A percentile compares a stretch with the other conserved stretches of the same genome.
Conservation (phyloP, 805 yeast species). For the Teunomyces pallodes region DNA sequence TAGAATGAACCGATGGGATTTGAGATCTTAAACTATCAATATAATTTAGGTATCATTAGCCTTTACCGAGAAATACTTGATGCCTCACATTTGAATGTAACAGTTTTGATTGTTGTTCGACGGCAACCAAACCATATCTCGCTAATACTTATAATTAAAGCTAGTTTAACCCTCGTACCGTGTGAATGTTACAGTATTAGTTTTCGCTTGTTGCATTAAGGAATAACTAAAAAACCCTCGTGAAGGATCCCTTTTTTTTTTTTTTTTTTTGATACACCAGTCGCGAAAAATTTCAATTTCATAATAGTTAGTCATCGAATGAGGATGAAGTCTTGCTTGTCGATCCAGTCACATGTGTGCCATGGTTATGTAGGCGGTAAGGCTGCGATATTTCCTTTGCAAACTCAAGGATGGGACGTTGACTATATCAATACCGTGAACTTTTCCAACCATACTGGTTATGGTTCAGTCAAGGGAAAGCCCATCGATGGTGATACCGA, state of each 20-base stretch:
- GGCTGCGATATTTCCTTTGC: slow-evolving; percentile 64
- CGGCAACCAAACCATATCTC: not conserved
- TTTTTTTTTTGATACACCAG: not conserved
- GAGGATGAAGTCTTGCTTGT: slow-evolving; percentile 34
- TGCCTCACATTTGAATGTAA: too few relatives aligned
- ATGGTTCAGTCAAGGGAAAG: slow-evolving; percentile 54
- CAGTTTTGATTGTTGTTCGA: too few relatives aligned
- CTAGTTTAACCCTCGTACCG: not conserved
- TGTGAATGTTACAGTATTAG: not conserved
- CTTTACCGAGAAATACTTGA: too few relatives aligned
- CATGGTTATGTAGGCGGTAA: slow-evolving; percentile 75
- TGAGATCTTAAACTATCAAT: too few relatives aligned
- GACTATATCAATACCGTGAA: slow-evolving; percentile 65
- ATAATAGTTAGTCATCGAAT: not conserved
- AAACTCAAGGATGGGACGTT: slow-evolving; percentile 66
- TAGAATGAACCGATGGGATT: too few relatives aligned
- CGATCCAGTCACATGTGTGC: slow-evolving; percentile 67
- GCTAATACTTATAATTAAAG: not conserved
- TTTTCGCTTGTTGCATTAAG: not conserved
- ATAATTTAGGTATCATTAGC: too few relatives aligned
- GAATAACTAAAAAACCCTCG: not conserved
- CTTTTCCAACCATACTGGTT: slow-evolving; percentile 71
- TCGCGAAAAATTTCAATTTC: not conserved
- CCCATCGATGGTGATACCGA: slow-evolving; percentile 20
- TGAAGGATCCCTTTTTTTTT: not conserved